Conservation (phyloP, 2,329 filamentous ascomycete genomes). For the Teratosphaeriaceae sp. region DNA sequence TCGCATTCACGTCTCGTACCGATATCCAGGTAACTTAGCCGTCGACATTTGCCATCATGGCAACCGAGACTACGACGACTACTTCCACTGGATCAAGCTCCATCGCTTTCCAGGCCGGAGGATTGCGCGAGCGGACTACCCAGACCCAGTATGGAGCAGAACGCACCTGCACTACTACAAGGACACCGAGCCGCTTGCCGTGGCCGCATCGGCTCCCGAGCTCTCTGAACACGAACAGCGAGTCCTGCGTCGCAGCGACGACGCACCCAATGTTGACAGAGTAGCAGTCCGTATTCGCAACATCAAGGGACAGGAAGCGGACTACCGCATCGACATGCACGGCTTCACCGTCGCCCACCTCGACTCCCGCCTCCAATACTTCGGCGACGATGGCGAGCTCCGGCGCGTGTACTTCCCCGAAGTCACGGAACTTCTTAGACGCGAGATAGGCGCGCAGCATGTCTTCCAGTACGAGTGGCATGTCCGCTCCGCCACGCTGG, state of each 20-base stretch:
- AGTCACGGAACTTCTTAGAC: constrained; percentile 9
- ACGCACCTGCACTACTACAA: constrained; percentile 13
- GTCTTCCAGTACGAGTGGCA: constrained; percentile 13
- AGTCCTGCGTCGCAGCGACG: constrained; percentile 9
- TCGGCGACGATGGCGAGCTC: constrained; percentile 7
- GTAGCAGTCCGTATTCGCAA: constrained; percentile 12
- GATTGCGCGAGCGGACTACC: too few relatives aligned
- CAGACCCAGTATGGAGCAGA: constrained; percentile 9
- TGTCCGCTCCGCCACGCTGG: constrained; percentile 11
- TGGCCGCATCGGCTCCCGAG: constrained; percentile 3
- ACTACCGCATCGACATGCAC: constrained; percentile 10
- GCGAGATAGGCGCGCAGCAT: constrained; percentile 10
- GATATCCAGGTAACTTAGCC: too few relatives aligned
- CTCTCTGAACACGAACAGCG: constrained; percentile 12
- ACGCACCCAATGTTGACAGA: constrained; percentile 10
- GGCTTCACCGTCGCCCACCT: constrained; percentile 12
- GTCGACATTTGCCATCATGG: too few relatives aligned
- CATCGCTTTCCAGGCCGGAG: too few relatives aligned
- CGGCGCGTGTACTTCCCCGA: constrained; percentile 11
- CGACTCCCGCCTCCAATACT: constrained; percentile 7
- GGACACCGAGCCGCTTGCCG: constrained; percentile 6
- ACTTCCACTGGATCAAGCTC: too few relatives aligned
- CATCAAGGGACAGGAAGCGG: constrained; percentile 9
- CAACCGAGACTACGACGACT: too few relatives aligned
- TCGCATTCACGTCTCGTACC: too few relatives aligned